Base-by-base conservation (phyloP, 192 early-diverging fungal species). In the Coemansia sp. region DNA sequence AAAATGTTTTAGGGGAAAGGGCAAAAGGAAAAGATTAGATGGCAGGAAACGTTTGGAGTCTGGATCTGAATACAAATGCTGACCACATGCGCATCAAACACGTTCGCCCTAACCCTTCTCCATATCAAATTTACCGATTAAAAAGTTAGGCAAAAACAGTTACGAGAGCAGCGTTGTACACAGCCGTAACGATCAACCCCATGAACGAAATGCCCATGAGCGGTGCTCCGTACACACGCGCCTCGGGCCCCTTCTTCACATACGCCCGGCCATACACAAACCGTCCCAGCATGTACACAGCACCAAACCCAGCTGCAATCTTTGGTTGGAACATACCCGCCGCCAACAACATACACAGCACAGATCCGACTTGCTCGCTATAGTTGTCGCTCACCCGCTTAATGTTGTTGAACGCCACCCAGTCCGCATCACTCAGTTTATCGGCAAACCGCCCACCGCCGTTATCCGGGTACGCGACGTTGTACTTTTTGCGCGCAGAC, bases 371-470 rank as follows among this genome's bases (percentile, higher is more conserved):
- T 24, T 73, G 62, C 66, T 84, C 83, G 24, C 47, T 52, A 65
- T 84, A 84, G 59, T 84, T 78, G 23, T 75, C 73, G 75, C 75
- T 81, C 3, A 67, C 69, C 9, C 82, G 74, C 68, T 84, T 76
- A 61, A 77, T 58, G 51, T 72, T 78, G 74, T 84, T 84, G 59
- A 84, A 84, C 1, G 23, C 55, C 3, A 66, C 24, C 82, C 82
- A 84, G 45, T 84, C 78, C 43, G 74, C 69, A 24, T 84, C 82
- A 20, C 35, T 67, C 27, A 84, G 69, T 58, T 84, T 84, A 61
- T 65, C 73, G 7, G 82, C 27, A 18, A 57, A 75, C 10, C 78
- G 71, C 2, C 82, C 82, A 22, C 64, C 54, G 48, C 82, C 82
- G 63, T 69, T 81, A 43, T 83, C 82, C 0, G 82, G 82, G 57